These are phyloP conservation scores for Leccinum huronense DNA, from an alignment of 1,284 basidiomycete genomes.

Conservation along the genomic window DNA sequence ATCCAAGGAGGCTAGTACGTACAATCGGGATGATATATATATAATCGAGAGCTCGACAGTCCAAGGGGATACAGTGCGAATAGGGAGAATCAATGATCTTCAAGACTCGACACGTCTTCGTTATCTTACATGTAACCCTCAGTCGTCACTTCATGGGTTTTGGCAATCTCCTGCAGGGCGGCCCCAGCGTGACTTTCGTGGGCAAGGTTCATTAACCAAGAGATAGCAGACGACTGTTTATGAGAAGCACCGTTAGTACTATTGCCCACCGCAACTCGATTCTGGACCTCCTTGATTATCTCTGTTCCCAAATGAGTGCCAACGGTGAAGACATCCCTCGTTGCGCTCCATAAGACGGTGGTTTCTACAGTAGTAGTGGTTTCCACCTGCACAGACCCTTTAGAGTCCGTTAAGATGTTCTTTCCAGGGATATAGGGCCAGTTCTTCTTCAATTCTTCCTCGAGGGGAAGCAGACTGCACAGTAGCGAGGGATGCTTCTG, in stretches of 20 bases:
- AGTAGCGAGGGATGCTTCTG: conserved; percentile 46
- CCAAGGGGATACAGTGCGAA: neutral
- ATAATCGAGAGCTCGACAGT: neutral
- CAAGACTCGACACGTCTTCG: neutral
- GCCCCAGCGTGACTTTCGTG: conserved; percentile 28
- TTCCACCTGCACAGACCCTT: conserved; percentile 12
- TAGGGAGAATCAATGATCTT: neutral
- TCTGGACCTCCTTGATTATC: conserved; percentile 26
- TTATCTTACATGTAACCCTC: neutral
- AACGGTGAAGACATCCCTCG: conserved; percentile 18
- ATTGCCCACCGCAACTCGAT: conserved; percentile 10
- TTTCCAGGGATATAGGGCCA: conserved; percentile 43
- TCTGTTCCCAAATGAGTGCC: conserved; percentile 22
- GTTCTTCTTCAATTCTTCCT: conserved; percentile 45
- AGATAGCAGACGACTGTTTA: conserved; percentile 22
- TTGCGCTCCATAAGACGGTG: conserved; percentile 17
- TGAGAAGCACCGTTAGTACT: conserved; percentile 13
- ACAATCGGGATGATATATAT: conserved; percentile 1
- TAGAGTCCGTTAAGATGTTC: conserved; percentile 14
- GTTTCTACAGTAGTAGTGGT: conserved; percentile 6
- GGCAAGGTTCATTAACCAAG: conserved; percentile 29
- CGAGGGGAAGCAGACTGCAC: conserved; percentile 47
- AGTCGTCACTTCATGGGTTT: neutral
- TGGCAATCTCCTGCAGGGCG: conserved; percentile 24
- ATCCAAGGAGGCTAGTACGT: neutral